A percentile compares a stretch with the other conserved stretches of the same genome.
These are phyloP conservation scores for Naganishia liquefaciens DNA, from an alignment of 1,284 basidiomycete species.

Conservation along the genomic window DNA sequence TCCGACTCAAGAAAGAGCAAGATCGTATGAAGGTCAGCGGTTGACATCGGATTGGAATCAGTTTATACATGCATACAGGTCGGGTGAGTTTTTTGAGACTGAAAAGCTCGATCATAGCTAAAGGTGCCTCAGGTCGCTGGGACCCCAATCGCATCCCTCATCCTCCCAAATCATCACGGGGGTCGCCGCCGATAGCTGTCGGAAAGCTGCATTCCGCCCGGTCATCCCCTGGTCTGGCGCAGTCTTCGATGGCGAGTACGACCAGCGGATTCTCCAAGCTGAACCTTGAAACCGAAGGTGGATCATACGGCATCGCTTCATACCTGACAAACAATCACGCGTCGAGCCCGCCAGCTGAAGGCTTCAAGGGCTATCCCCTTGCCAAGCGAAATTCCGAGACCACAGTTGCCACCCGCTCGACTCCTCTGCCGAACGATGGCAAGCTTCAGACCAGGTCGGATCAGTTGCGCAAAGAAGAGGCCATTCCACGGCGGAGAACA, in stretches of 20 bases:
- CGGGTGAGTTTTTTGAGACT: conserved; percentile 11
- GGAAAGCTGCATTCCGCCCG: conserved; percentile 9
- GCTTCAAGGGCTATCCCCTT: conserved; percentile 9
- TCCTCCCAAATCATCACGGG: conserved; percentile 55
- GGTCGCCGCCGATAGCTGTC: conserved; percentile 27
- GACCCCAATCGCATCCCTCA: conserved; percentile 73
- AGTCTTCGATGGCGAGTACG: neutral
- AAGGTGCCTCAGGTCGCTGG: conserved; percentile 58
- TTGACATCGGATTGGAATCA: conserved; percentile 26
- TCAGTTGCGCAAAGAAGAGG: neutral
- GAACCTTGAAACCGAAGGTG: conserved; percentile 22
- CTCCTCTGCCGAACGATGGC: neutral
- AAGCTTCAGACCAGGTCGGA: neutral
- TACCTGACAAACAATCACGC: neutral
- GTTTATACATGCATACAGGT: conserved; percentile 32
- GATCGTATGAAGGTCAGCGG: neutral
- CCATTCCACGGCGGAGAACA: conserved; percentile 11
- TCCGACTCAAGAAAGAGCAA: neutral
- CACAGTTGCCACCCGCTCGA: neutral
- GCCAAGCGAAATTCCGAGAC: conserved; percentile 12
- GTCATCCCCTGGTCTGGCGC: conserved; percentile 25
- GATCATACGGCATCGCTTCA: conserved; percentile 28
- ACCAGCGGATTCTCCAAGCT: neutral
- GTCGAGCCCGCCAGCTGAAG: conserved; percentile 1
- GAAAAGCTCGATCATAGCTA: neutral